A percentile compares a stretch with the other conserved stretches of the same genome.
Conservation (phyloP, 768 basidiomycete species). For the Candolleomyces aberdarensis region DNA sequence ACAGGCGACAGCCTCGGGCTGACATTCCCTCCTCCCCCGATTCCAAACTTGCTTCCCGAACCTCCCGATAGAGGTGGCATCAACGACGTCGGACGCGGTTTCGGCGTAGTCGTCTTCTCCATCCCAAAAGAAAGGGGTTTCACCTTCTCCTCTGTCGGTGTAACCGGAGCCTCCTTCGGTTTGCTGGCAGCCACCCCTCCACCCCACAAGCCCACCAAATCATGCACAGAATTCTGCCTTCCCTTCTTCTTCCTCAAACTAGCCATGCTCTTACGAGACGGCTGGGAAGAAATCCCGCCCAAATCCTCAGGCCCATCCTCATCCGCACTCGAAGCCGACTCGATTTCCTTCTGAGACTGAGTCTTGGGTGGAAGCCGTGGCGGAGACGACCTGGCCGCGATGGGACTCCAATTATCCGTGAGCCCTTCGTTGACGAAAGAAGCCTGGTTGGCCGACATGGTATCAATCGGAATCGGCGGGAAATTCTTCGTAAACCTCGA, state of each 20-base stretch:
- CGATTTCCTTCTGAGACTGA: slow-evolving; percentile 20
- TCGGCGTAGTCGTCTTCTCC: slow-evolving; percentile 7
- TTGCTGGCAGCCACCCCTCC: slow-evolving; percentile 34
- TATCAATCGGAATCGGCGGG: slow-evolving; percentile 28
- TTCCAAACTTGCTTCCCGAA: background rate
- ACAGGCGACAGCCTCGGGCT: slow-evolving; percentile 7
- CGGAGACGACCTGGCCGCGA: slow-evolving; percentile 14
- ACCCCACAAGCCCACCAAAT: slow-evolving; percentile 77
- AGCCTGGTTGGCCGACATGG: slow-evolving; percentile 13
- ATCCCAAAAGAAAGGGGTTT: background rate
- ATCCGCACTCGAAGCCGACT: slow-evolving; percentile 56
- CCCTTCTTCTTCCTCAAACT: slow-evolving; percentile 42
- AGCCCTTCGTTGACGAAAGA: slow-evolving; percentile 13
- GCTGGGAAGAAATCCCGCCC: slow-evolving; percentile 22
- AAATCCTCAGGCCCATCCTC: slow-evolving; percentile 57
- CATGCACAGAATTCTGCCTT: slow-evolving; percentile 81
- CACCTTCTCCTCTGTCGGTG: background rate
- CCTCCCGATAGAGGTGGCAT: slow-evolving; percentile 3
- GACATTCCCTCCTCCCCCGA: background rate
- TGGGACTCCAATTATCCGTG: slow-evolving; percentile 52
- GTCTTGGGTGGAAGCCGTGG: slow-evolving; percentile 10
- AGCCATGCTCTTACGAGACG: slow-evolving; percentile 15
- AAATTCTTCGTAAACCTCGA: slow-evolving; percentile 35
- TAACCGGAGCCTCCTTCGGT: slow-evolving; percentile 40
- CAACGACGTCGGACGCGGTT: slow-evolving; percentile 8